Base-by-base conservation (phyloP, 129 eudicot genomes). In the Helianthus tuberosus region DNA sequence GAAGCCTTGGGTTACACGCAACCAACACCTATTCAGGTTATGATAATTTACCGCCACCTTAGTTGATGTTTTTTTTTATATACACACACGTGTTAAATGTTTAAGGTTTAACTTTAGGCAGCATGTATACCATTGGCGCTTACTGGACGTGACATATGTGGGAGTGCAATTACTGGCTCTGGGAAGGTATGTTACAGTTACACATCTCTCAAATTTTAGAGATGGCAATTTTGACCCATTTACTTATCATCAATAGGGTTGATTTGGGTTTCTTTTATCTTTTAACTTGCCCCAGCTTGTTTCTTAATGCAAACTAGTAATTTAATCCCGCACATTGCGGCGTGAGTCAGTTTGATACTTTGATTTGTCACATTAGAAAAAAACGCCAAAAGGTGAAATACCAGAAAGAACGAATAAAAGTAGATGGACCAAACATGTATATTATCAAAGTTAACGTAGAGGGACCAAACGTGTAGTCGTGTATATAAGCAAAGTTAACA, bases 21-120 rank as follows among this genome's bases (percentile, higher is more conserved):
- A 66, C 98, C 98, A 49, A 94, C 98, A 13, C 93, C 98, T 11
- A 94, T 94, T 83, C 98, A 94, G 98, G 98, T 94, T 74, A 55
- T 50, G 4, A 58, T 65, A 23, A 35, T 11, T 8, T 13, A 73
- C 11, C 46, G 41, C 69, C 48, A 67, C 48, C 3, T 38, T 71
- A 71, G 13, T 11, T 59, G 35, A 12, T 14, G 29, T 44, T 10
- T 29, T 79, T 27, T 50, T 66, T 44, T 32, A 20, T 50, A 17
- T 13, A 3, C 8, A 25, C 44, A 61, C 44, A 25, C 20, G 11
- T 46, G 75, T 27, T 71, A 65, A 64, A 23, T 25, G 11, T 44
- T 13, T 62, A 29, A 48, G 12, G 27, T 76, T 66, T 59, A 14
- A n/a, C 23, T 77, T 46, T 77, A 94, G 98, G 98, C 98, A 54